Percentiles rank a stretch among this genome's conserved stretches.
phyloP scores from a whole-genome alignment of 345 rosid genomes.

The Camelina neglecta region DNA sequence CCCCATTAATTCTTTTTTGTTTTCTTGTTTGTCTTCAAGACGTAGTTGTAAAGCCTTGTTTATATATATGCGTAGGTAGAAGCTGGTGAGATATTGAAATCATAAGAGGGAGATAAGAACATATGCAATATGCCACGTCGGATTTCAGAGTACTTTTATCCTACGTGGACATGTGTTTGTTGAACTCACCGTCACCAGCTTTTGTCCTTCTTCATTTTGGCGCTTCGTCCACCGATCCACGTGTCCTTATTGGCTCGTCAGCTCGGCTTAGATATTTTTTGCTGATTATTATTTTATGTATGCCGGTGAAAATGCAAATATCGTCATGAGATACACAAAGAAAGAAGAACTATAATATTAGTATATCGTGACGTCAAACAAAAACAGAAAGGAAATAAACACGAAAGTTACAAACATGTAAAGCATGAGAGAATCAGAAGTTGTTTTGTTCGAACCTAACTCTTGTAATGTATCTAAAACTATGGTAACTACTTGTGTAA shows the following conservation, averaged over 20 bases:
- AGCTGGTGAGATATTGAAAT: slow-evolving; percentile 42
- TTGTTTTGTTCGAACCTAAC: too few relatives aligned
- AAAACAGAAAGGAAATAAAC: too few relatives aligned
- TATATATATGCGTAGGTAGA: slow-evolving; percentile 31
- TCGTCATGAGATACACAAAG: too few relatives aligned
- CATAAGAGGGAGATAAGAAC: slow-evolving; percentile 17
- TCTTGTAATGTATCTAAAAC: too few relatives aligned
- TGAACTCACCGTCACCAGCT: slow-evolving; percentile 41
- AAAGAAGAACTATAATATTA: too few relatives aligned
- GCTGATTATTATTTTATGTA: too few relatives aligned
- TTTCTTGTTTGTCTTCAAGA: background rate
- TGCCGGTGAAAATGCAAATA: too few relatives aligned
- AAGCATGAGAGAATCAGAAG: too few relatives aligned
- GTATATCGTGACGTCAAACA: too few relatives aligned
- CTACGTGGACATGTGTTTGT: slow-evolving; percentile 46
- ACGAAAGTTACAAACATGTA: too few relatives aligned
- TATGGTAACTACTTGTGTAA: too few relatives aligned
- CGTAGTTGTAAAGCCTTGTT: slow-evolving; percentile 9
- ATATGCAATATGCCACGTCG: slow-evolving; percentile 32
- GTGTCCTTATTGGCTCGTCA: slow-evolving; percentile 23
- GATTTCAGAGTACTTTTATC: slow-evolving; percentile 19
- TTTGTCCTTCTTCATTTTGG: slow-evolving; percentile 19
- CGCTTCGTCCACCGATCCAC: background rate
- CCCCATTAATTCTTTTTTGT: slow-evolving; percentile 35
- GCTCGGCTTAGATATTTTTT: slow-evolving; percentile 34